Evolutionary conservation across 805 yeast genomes (phyloP), one percentile per base, ranked within the genome.

Genomic region (Sporopachydermia quercuum): DNA sequence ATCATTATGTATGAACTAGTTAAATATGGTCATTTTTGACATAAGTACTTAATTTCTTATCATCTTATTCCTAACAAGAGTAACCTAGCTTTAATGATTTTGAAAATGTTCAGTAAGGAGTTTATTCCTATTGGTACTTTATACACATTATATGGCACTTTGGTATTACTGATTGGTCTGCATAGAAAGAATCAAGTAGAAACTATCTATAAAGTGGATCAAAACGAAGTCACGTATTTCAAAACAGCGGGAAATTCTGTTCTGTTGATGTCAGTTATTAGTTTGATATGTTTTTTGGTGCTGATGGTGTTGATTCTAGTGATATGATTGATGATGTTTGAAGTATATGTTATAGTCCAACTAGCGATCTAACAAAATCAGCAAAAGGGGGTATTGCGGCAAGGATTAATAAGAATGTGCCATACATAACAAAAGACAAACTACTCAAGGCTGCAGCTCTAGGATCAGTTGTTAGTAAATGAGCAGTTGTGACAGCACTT

Each of bases 401-500:
- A 55, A 82, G 45, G 3, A 82, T 63, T 35, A 82, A 74, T 83
- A 82, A 75, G 13, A 74, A 53, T 0, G 86, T 74, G 4, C 93
- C 93, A 52, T 72, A 82, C 15, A 79, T 52, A 15, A 78, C 74
- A 56, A 82, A 82, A 45, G 81, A 68, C 49, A 82, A 63, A 4
- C 79, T 69, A 44, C 84, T 74, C 67, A 82, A 72, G 2, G 86
- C 83, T 1, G 86, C 87, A 13, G 91, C 89, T 47, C 89, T 62
- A 11, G 91, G 81, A 50, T 81, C 86, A 19, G 68, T 66, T 18
- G 71, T 70, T 27, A 82, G 56, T 37, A 82, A 58, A 54, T 78
- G 79, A 0, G 89, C 87, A 2, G 93, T 79, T 3, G 86, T 83
- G 39, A 82, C 78, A 1, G 94, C 93, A 5, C 87, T 84, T 51